Evolutionary conservation across 495 filamentous ascomycete species (phyloP).

Genomic region (Penicillium canescens): DNA sequence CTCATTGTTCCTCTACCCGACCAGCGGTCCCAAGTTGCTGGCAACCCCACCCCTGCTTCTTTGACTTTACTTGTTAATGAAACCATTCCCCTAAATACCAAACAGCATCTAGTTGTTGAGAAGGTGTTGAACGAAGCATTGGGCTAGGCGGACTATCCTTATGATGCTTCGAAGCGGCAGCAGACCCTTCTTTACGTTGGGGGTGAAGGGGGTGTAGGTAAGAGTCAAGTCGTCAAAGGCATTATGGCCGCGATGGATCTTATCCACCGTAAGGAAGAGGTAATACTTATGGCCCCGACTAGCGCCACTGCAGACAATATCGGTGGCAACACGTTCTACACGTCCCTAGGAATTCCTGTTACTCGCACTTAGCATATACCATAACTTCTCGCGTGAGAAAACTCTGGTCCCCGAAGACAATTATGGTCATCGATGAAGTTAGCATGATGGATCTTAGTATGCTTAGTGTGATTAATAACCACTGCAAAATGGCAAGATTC

Average conservation of each 20-base stretch:
- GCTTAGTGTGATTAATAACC: constrained; percentile 1
- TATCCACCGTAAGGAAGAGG: too few relatives aligned
- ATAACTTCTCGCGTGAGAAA: neutral
- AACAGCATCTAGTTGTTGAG: constrained; percentile 4
- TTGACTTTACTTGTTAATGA: neutral
- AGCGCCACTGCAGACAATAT: too few relatives aligned
- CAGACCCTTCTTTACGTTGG: constrained; percentile 7
- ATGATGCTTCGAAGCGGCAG: neutral
- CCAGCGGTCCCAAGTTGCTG: too few relatives aligned
- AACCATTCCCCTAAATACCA: neutral
- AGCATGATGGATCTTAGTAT: neutral
- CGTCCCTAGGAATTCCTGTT: too few relatives aligned
- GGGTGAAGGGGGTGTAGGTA: constrained; percentile 2
- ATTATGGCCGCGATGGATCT: neutral
- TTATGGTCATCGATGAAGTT: constrained; percentile 9
- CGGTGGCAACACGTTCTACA: too few relatives aligned
- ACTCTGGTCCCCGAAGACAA: constrained; percentile 2
- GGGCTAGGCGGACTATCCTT: constrained; percentile 2
- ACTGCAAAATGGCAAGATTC: neutral
- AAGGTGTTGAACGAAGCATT: neutral
- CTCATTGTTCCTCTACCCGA: too few relatives aligned
- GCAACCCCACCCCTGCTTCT: neutral
- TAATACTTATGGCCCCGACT: too few relatives aligned
- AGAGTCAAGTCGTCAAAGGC: constrained; percentile 8
- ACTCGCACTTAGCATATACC: too few relatives aligned